Evolutionary conservation across 345 rosid genomes (phyloP).

Genomic region (Durio zibethinus): DNA sequence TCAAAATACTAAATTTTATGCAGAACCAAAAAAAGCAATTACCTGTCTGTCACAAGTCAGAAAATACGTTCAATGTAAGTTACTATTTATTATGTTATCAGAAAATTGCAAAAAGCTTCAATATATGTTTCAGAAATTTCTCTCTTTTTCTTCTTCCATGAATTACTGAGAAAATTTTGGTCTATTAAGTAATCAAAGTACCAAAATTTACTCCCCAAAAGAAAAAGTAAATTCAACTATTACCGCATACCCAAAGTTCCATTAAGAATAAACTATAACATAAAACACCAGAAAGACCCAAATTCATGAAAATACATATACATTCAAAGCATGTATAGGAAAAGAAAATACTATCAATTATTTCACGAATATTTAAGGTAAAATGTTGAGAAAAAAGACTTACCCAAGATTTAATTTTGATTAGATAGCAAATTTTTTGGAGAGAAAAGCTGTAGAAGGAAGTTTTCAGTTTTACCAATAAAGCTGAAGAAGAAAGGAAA

Average conservation of each 20-base stretch:
- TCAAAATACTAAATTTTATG: background rate
- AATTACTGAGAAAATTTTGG: background rate
- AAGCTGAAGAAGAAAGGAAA: background rate
- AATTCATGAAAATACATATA: background rate
- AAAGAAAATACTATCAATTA: background rate
- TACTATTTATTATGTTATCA: background rate
- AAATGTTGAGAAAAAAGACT: background rate
- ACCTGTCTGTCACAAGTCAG: conserved; percentile 10
- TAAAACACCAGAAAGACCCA: background rate
- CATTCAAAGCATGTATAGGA: background rate
- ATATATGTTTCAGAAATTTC: background rate
- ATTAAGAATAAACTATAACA: conserved; percentile 3
- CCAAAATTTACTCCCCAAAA: background rate
- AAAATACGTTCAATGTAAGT: background rate
- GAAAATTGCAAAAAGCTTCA: background rate
- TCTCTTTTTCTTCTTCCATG: background rate
- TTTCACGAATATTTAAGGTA: background rate
- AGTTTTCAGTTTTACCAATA: background rate
- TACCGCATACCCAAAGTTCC: background rate
- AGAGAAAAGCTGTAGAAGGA: background rate
- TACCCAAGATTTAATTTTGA: background rate
- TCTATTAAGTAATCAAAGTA: background rate
- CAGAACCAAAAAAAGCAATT: background rate
- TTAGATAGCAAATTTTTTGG: background rate
- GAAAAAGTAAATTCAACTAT: background rate